These are phyloP conservation scores for Geranium brycei DNA, from an alignment of 345 rosid genomes.

Conservation along the genomic window DNA sequence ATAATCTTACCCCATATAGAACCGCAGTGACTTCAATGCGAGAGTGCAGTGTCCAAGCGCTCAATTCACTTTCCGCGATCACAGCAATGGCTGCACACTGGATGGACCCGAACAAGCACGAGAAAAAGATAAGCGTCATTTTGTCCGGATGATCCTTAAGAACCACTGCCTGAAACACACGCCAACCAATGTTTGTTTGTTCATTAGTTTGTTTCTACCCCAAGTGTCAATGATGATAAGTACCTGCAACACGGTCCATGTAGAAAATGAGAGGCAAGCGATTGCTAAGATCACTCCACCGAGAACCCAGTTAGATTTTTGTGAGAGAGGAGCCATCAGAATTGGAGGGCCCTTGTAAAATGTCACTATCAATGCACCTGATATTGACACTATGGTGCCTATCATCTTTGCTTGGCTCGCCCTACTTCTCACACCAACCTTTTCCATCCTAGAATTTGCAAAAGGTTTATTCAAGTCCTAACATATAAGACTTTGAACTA, in stretches of 20 bases:
- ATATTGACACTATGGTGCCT: conserved; percentile 29
- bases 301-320: conserved; percentile 18
- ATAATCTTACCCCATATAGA: conserved; percentile 21
- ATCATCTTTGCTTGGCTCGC: conserved; percentile 31
- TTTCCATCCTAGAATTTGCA: conserved; percentile 25
- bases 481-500: too few relatives aligned
- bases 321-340: conserved; percentile 7
- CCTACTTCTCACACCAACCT: conserved; percentile 15
- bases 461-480: too few relatives aligned
- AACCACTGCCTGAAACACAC: conserved; percentile 27
- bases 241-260: conserved; percentile 24
- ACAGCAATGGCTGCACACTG: conserved; percentile 32
- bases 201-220: too few relatives aligned
- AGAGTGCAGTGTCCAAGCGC: conserved; percentile 35
- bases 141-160: conserved; percentile 34
- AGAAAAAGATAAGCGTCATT: conserved; percentile 31
- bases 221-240: too few relatives aligned
- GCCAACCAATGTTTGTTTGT: too few relatives aligned
- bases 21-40: conserved; percentile 27
- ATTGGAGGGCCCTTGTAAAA: conserved; percentile 31
- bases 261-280: conserved; percentile 11
- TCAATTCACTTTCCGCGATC: conserved; percentile 26
- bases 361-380: conserved; percentile 28
- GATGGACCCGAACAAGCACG: conserved; percentile 31
- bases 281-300: conserved; percentile 22